Conservation (phyloP, 1,139 yeast species). For the Pichia sp. region DNA sequence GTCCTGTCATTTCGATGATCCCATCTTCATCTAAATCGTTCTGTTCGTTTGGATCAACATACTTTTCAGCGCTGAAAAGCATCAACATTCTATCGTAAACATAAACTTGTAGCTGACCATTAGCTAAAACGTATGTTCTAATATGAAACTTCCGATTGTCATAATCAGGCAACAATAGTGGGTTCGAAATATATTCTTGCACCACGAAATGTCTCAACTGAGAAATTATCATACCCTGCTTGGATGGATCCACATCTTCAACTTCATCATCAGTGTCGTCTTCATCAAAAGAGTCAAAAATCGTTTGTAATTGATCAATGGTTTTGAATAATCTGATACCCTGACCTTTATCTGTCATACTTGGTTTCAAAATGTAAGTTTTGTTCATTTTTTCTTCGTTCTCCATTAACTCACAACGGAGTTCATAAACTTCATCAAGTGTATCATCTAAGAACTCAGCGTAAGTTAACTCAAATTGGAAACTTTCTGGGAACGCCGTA, state of each 20-base stretch:
- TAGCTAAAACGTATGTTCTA: conserved; percentile 74
- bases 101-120: conserved; percentile 65
- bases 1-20: conserved; percentile 50
- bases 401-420: conserved; percentile 64
- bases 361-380: conserved; percentile 87
- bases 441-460: conserved; percentile 95
- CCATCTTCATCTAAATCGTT: conserved; percentile 19
- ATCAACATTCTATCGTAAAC: conserved; percentile 76
- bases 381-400: conserved; percentile 32
- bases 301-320: conserved; percentile 67
- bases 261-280: conserved; percentile 44
- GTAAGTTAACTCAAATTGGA: conserved; percentile 81
- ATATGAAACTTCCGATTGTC: conserved; percentile 79
- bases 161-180: conserved; percentile 56
- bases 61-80: conserved; percentile 60
- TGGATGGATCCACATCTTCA: conserved; percentile 29
- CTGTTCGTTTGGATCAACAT: conserved; percentile 28
- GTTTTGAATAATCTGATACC: conserved; percentile 81
- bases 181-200: conserved; percentile 65
- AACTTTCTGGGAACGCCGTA: conserved; percentile 64
- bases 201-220: conserved; percentile 87
- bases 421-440: conserved; percentile 83
- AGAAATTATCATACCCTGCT: conserved; percentile 66
- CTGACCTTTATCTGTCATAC: conserved; percentile 96
- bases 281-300: conserved; percentile 82